Evolutionary conservation across 371 early-diverging fungal genomes (phyloP), one percentile per base, ranked within the genome.

Genomic region (Cokeromyces recurvatus): DNA sequence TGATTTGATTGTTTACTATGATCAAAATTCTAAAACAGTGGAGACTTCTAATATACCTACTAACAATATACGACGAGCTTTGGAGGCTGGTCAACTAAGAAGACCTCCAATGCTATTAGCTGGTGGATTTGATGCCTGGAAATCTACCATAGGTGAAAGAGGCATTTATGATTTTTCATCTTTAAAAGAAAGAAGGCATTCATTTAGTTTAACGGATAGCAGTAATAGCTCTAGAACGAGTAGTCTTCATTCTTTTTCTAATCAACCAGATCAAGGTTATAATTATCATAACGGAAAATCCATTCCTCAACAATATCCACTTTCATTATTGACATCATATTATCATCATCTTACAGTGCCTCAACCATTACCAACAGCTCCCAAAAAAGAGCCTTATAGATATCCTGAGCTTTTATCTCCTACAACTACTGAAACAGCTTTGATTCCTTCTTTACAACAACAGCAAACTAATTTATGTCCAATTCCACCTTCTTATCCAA

Each of bases 121-220:
- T 5, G 94, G 91, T 17, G 92, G 92, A 0, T 86, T 86, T 63
- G 61, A 72, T 27, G 85, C 74, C 0, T 92, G 92, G 94, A 47
- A 55, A 17, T 54, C 62, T 2, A 54, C 50, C 1, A 55, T 74
- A 15, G 71, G 77, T 5, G 68, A 67, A 31, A 39, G 46, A 10
- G 77, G 77, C 32, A 58, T 81, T 7, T 62, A 49, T 34, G 36
- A 27, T 29, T 65, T 59, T 23, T 38, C 44, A 11, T 7, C 16
- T 1, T 12, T 9, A 17, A 31, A 48, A 37, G 48, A 49, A 4
- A 38, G 31, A n/a, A 43, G 17, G 17, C 39, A 49, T 15, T 49
- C 36, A 38, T 34, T 43, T 17, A 46, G n/a, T n/a, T n/a, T n/a
- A n/a, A n/a, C n/a, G n/a, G n/a, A 53, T 31, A 46, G 46, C 9